Percentiles rank a stretch among this genome's conserved stretches.
Evolutionary conservation across 2,329 filamentous ascomycete genomes (phyloP).

Genomic region (Verticillium zaregamsianum): DNA sequence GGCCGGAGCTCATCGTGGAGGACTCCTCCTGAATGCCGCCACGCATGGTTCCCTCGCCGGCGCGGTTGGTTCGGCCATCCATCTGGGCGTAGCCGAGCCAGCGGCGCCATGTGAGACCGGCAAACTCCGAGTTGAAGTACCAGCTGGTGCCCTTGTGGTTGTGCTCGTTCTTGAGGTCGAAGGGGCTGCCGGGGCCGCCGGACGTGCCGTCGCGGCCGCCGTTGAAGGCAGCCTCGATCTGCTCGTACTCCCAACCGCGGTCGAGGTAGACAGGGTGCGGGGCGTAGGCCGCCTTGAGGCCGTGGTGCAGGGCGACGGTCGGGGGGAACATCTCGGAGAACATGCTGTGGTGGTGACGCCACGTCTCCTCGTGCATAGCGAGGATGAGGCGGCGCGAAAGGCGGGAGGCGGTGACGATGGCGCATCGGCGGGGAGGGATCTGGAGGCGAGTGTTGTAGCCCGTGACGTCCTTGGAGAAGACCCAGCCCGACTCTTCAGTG

Average conservation of each 20-base stretch:
- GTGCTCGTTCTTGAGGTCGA: conserved; percentile 67
- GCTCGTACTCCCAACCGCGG: conserved; percentile 66
- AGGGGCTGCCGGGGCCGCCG: conserved; percentile 62
- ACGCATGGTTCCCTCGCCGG: conserved; percentile 40
- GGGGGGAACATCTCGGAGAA: conserved; percentile 79
- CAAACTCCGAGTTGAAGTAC: conserved; percentile 81
- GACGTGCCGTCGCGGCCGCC: conserved; percentile 64
- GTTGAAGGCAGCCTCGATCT: conserved; percentile 76
- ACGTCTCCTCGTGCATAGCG: conserved; percentile 73
- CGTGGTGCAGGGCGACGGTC: conserved; percentile 67
- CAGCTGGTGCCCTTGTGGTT: conserved; percentile 79
- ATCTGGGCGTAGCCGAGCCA: conserved; percentile 64
- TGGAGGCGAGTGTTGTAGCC: conserved; percentile 54
- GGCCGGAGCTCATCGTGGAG: conserved; percentile 43
- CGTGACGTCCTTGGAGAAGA: conserved; percentile 65
- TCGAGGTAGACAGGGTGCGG: conserved; percentile 81
- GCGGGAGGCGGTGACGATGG: conserved; percentile 68
- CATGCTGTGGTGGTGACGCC: conserved; percentile 63
- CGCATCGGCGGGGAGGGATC: conserved; percentile 62
- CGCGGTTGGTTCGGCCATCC: conserved; percentile 47
- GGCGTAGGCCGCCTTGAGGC: conserved; percentile 73
- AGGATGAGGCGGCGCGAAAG: conserved; percentile 61
- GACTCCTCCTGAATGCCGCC: conserved; percentile 50
- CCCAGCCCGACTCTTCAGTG: conserved; percentile 66
- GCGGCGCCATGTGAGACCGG: conserved; percentile 70